Base-by-base conservation (phyloP, 1,284 basidiomycete species). In the Puccinia coronata region DNA sequence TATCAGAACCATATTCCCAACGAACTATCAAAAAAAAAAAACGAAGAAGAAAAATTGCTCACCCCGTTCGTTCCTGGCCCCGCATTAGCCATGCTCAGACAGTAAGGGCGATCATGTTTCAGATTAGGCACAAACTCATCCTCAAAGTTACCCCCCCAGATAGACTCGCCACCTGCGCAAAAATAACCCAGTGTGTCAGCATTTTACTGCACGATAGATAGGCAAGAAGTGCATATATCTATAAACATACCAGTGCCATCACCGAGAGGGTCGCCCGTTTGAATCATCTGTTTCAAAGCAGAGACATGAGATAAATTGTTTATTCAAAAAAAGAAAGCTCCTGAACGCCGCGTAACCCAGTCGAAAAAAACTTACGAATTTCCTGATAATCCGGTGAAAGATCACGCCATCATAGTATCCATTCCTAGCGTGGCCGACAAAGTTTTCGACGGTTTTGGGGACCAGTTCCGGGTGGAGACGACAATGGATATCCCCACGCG, bases 61-160 rank as follows among this genome's bases (percentile, higher is more conserved):
- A 87, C 12, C 88, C 77, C 97, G 86, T 99, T 99, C 55, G 97
- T 99, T 77, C 89, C 89, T 0, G 94, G 92, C 0, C 97, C 96
- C 1, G 94, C 93, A 83, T 99, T 99, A n/a, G 97, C 97, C 95
- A 98, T 98, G 85, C 94, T 95, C 71, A 99, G 89, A n/a, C 93
- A 97, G 86, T 98, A 98, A 0, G 96, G 96, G 82, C 94, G 89
- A 86, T 98, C 95, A 86, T 98, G 96, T 86, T 91, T 92, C 80
- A 97, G 88, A 79, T 93, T 92, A 83, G 94, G 92, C 41, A 91
- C 90, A 85, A 99, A 95, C 87, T 99, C 96, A 86, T 99, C 97
- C 86, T 97, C 96, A 85, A 99, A 99, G 75, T 95, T 93, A 72
- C 89, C 88, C 1, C 93, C 96, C 96, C 96, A 99, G 82, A 98